Evolutionary conservation across 2,329 filamentous ascomycete genomes (phyloP).

Genomic region (Coleophoma cylindrospora): DNA sequence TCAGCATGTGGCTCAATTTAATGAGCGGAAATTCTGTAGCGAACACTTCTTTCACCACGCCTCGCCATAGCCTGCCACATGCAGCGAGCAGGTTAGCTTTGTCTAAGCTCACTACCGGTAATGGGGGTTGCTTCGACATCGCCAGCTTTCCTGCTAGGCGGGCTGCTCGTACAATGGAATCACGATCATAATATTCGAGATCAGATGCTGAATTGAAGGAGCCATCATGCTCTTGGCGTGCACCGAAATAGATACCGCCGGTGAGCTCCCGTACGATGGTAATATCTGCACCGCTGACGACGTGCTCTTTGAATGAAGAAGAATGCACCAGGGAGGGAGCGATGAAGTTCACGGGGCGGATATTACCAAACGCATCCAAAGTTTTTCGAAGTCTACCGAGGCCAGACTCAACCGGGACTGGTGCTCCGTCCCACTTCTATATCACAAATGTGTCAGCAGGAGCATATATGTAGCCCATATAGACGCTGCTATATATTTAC

Average conservation of each 20-base stretch:
- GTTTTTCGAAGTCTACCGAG: not conserved
- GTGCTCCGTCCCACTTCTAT: slow-evolving; percentile 1
- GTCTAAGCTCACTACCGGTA: not conserved
- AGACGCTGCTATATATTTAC: not conserved
- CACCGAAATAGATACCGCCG: slow-evolving; percentile 2
- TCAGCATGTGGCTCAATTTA: not conserved
- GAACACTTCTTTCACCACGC: not conserved
- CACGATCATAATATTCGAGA: not conserved
- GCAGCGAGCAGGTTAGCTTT: slow-evolving; percentile 3
- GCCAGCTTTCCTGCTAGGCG: slow-evolving; percentile 1
- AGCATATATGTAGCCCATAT: not conserved
- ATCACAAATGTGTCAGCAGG: not conserved
- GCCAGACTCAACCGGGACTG: slow-evolving; percentile 1
- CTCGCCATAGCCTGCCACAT: slow-evolving; percentile 1
- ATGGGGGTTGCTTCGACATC: not conserved
- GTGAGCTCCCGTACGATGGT: not conserved
- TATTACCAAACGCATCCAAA: not conserved
- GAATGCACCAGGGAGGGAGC: not conserved
- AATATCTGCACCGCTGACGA: slow-evolving; percentile 1
- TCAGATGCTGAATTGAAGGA: not conserved
- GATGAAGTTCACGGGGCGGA: slow-evolving; percentile 1
- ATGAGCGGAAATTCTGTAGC: not conserved
- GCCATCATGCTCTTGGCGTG: not conserved
- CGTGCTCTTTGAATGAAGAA: not conserved
- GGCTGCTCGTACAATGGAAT: not conserved